Evolutionary conservation across 345 rosid genomes (phyloP).

Genomic region (Lagerstroemia speciosa): DNA sequence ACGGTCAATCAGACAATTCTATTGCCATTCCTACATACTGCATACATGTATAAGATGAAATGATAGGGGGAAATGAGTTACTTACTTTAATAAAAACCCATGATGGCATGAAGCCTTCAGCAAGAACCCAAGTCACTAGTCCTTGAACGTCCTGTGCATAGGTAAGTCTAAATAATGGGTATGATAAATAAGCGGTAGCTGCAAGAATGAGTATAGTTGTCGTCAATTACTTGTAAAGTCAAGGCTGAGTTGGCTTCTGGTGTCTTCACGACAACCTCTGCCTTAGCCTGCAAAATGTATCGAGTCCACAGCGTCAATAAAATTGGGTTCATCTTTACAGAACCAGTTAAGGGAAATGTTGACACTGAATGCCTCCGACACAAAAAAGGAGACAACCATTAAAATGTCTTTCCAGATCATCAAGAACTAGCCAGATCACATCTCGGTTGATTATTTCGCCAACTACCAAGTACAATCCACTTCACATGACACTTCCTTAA

Average conservation of each 20-base stretch:
- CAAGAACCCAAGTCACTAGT: constrained; percentile 96
- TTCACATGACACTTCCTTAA: background rate
- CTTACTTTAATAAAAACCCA: constrained; percentile 85
- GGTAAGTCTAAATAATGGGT: constrained; percentile 4
- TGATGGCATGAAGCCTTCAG: constrained; percentile 82
- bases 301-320: constrained; percentile 3
- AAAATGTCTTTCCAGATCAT: background rate
- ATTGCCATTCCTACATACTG: background rate
- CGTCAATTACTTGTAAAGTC: constrained; percentile 49
- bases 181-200: background rate
- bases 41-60: background rate
- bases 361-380: background rate
- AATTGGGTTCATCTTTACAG: background rate
- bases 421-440: background rate
- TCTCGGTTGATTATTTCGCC: background rate
- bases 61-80: background rate
- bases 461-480: background rate
- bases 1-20: background rate
- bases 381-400: background rate
- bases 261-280: constrained; percentile 56
- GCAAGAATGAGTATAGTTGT: background rate
- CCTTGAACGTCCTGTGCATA: constrained; percentile 78
- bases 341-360: too few species aligned
- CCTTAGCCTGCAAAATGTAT: constrained; percentile 54
- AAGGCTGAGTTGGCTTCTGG: constrained; percentile 51